Conservation (phyloP, 495 filamentous ascomycete species). For the Penicillium roqueforti region DNA sequence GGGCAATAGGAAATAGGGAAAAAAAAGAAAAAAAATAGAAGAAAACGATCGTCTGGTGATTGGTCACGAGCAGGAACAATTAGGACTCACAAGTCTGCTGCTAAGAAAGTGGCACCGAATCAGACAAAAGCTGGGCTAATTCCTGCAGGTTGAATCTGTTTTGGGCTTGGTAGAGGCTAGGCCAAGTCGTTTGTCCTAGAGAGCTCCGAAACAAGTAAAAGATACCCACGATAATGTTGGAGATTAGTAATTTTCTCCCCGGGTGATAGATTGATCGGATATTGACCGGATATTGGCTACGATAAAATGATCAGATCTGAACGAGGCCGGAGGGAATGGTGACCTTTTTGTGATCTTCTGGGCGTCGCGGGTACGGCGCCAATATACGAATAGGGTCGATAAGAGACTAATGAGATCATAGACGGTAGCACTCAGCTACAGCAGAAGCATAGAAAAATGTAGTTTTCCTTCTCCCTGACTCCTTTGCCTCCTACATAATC, state of each 20-base stretch:
- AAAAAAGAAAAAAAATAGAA: conserved; percentile 1
- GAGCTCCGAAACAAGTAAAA: conserved; percentile 1
- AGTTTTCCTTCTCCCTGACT: not conserved
- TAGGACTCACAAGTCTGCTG: conserved; percentile 3
- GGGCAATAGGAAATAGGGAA: not conserved
- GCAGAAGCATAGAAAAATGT: not conserved
- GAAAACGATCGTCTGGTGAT: conserved; percentile 19
- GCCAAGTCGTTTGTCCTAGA: not conserved
- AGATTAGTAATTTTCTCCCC: conserved; percentile 4
- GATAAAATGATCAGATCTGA: conserved; percentile 10
- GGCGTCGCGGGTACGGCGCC: conserved; percentile 21
- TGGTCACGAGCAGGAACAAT: conserved; percentile 19
- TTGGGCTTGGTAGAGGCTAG: conserved; percentile 3
- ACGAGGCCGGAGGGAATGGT: conserved; percentile 5
- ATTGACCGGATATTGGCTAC: conserved; percentile 7
- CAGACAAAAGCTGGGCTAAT: not conserved
- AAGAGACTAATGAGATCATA: conserved; percentile 16
- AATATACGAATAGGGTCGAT: conserved; percentile 2
- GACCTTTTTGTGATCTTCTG: conserved; percentile 19
- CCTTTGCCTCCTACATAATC: conserved; percentile 5
- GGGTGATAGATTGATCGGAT: conserved; percentile 1
- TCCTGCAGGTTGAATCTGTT: conserved; percentile 5
- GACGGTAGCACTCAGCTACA: conserved; percentile 7
- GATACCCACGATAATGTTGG: not conserved
- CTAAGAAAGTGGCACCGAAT: conserved; percentile 11